Base-by-base conservation (phyloP, 257 asterid species). In the Craterostigma plantagineum region DNA sequence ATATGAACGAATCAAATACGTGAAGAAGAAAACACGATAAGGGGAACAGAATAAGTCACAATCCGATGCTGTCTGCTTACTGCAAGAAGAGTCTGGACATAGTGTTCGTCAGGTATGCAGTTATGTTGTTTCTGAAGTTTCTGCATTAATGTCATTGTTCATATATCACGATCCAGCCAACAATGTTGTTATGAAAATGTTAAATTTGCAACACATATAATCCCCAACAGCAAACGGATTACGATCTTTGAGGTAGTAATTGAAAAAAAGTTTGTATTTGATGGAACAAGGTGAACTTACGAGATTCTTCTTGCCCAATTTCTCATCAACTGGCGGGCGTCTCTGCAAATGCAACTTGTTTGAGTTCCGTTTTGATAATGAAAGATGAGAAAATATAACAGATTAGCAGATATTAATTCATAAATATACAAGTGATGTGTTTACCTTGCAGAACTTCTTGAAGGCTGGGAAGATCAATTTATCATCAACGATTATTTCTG, bases 101-200 rank as follows among this genome's bases (percentile, higher is more conserved):
- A 90, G 63, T 90, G 99, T 71, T 90, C 99, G 66, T 90, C 99
- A 0, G 99, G 99, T 60, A 90, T 83, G 62, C 95, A 83, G 65
- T 90, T 69, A 63, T 83, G 94, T 74, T 79, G 95, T 66, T 83
- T 76, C 71, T 76, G 92, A 70, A 72, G 86, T 63, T 72, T 90
- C 99, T 90, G 99, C 75, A 60, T 53, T 43, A 2, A 23, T 23
- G 30, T 23, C 30, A 23, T 6, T n/a, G n/a, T n/a, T n/a, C n/a
- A n/a, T n/a, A n/a, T n/a, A n/a, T n/a, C n/a, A n/a, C n/a, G n/a
- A n/a, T n/a, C n/a, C n/a, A n/a, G n/a, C n/a, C n/a, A n/a, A n/a
- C n/a, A n/a, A n/a, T n/a, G n/a, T n/a, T n/a, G n/a, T n/a, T n/a
- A n/a, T n/a, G n/a, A 12, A 12, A 36, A n/a, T n/a, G n/a, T n/a